These are phyloP conservation scores for Phanerodontia chrysosporium DNA, from an alignment of 768 basidiomycete genomes.

Conservation along the genomic window DNA sequence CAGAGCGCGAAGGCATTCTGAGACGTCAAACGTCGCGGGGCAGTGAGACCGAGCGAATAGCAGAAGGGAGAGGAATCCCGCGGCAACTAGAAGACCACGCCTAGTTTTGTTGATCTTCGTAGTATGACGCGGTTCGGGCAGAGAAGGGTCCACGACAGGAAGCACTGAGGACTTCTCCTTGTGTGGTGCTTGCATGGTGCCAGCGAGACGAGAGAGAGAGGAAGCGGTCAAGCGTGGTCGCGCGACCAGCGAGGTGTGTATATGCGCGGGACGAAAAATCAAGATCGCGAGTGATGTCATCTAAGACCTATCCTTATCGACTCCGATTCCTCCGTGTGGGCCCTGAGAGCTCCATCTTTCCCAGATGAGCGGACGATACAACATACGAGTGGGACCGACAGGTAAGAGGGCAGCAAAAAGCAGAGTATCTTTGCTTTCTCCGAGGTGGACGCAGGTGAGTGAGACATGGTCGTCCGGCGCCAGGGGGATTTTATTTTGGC, in stretches of 20 bases:
- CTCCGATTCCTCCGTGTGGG: not conserved
- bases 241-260: not conserved
- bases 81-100: not conserved
- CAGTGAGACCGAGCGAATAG: not conserved
- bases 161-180: not conserved
- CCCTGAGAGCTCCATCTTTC: not conserved
- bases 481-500: not conserved
- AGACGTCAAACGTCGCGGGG: not conserved
- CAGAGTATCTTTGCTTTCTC: too few relatives aligned
- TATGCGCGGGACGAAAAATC: not conserved
- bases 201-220: not conserved
- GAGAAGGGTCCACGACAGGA: not conserved
- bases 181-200: not conserved
- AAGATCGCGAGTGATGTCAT: conserved; percentile 4
- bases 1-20: not conserved
- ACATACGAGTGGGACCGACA: too few relatives aligned
- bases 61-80: not conserved
- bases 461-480: not conserved
- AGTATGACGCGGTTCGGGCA: not conserved
- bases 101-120: not conserved
- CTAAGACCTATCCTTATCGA: not conserved
- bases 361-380: not conserved
- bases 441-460: too few relatives aligned
- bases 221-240: not conserved
- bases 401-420: too few relatives aligned